Evolutionary conservation across 169 alveolate genomes (phyloP), one percentile per base, ranked within the genome.

Genomic region (Blepharisma undulans): DNA sequence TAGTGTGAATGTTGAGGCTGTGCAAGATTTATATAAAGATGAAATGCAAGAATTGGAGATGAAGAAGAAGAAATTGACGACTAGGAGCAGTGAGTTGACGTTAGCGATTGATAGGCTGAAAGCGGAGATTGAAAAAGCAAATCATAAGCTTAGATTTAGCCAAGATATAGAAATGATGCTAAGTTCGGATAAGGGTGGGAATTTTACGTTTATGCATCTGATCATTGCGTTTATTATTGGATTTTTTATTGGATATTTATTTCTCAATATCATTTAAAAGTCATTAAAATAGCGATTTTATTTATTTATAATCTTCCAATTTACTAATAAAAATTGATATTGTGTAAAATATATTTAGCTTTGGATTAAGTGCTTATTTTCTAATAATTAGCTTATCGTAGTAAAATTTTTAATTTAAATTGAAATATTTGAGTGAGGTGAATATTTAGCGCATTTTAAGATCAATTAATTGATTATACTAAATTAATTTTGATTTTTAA

Each of bases 91-190:
- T 3, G 89, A 36, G 22, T 3, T 82, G 22, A 59, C 76, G 19
- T 21, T 21, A 21, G 76, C 33, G 77, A 82, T 34, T 8, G 76
- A 59, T 22, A 59, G 48, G 21, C 29, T 32, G 8, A 82, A 82
- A 82, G 76, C 30, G 36, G 89, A 82, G 78, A 82, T 82, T 59
- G 89, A 82, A 8, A 32, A 82, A 14, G 89, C 72, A 19, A 82
- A 1, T 27, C 76, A 82, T 59, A 82, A 82, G 36, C 76, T 82
- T 14, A 82, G 48, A 78, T 82, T 82, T 82, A 48, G 36, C n/a
- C 33, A 59, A 2, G 89, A 82, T 22, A 25, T 79, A 3, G 29
- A 22, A 22, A 19, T 21, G 27, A 22, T 82, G 33, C 7, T 74
- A 1, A 36, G 29, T 10, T 72, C 61, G 7, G 89, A 82, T 32